Percentiles rank a stretch among this genome's conserved stretches.
Evolutionary conservation across 2,329 filamentous ascomycete species (phyloP).

Genomic region (Aureobasidium sp.): DNA sequence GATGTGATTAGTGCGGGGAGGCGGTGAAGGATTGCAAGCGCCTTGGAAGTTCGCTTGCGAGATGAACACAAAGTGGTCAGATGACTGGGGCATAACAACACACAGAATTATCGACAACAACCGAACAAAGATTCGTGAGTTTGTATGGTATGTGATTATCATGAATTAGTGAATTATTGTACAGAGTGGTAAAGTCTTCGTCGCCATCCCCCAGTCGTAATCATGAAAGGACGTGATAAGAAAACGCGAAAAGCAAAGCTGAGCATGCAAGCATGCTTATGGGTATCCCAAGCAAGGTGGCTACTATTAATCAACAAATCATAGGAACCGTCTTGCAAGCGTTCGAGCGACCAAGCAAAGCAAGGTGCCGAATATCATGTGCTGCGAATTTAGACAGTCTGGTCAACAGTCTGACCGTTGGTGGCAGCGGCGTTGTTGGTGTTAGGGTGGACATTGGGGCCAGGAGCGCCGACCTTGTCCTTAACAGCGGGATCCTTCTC

Average conservation of each 20-base stretch:
- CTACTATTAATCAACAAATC: neutral
- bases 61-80: neutral
- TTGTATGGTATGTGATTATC: neutral
- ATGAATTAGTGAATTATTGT: constrained; percentile 14
- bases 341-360: neutral
- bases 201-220: constrained; percentile 1
- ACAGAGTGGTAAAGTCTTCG: constrained; percentile 2
- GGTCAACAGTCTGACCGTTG: neutral
- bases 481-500: constrained; percentile 31
- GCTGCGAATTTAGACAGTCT: constrained; percentile 3
- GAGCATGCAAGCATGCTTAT: neutral
- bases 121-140: neutral
- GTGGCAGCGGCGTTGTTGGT: constrained; percentile 17
- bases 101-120: no score
- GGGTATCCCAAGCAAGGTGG: neutral
- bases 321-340: neutral
- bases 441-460: constrained; percentile 20
- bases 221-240: constrained; percentile 6
- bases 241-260: neutral
- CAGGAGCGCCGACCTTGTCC: constrained; percentile 16
- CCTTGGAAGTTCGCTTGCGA: constrained; percentile 13
- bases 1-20: constrained; percentile 1
- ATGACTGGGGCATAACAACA: neutral
- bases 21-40: constrained; percentile 14
- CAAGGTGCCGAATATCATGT: neutral